Evolutionary conservation across 768 basidiomycete genomes (phyloP).

Genomic region (Candolleomyces efflorescens): DNA sequence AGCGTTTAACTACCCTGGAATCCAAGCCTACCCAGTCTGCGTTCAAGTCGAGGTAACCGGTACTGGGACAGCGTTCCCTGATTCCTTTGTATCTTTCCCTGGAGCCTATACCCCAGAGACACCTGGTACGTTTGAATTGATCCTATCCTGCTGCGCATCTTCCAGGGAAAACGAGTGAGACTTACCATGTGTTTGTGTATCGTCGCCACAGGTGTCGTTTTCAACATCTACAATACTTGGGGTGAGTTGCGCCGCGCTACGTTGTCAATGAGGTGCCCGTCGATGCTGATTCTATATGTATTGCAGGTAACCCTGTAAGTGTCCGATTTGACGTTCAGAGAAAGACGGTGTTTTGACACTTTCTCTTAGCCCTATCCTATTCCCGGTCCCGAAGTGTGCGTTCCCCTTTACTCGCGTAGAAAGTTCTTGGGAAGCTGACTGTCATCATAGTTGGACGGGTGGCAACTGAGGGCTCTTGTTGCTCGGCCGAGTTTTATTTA

Average conservation of each 20-base stretch:
- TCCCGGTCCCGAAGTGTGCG: conserved; percentile 38
- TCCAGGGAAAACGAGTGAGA: background rate
- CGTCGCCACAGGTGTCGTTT: background rate
- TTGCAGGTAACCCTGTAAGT: too few relatives aligned
- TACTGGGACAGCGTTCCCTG: conserved; percentile 38
- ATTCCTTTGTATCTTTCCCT: conserved; percentile 46
- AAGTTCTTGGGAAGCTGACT: background rate
- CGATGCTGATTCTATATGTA: background rate
- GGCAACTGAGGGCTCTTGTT: background rate
- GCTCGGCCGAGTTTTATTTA: too few relatives aligned
- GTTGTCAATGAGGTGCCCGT: background rate
- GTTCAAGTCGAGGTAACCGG: conserved; percentile 45
- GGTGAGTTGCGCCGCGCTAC: background rate
- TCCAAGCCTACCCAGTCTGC: conserved; percentile 42
- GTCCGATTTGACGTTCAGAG: background rate
- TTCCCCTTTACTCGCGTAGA: background rate
- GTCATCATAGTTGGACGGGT: background rate
- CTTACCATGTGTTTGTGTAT: background rate
- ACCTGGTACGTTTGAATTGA: background rate
- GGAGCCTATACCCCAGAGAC: conserved; percentile 32
- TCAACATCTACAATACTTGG: background rate
- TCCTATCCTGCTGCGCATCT: background rate
- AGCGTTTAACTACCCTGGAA: conserved; percentile 40
- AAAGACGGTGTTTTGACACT: background rate
- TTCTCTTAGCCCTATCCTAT: conserved; percentile 29